Evolutionary conservation across 257 asterid genomes (phyloP).

Genomic region (Ligustrum vulgare): DNA sequence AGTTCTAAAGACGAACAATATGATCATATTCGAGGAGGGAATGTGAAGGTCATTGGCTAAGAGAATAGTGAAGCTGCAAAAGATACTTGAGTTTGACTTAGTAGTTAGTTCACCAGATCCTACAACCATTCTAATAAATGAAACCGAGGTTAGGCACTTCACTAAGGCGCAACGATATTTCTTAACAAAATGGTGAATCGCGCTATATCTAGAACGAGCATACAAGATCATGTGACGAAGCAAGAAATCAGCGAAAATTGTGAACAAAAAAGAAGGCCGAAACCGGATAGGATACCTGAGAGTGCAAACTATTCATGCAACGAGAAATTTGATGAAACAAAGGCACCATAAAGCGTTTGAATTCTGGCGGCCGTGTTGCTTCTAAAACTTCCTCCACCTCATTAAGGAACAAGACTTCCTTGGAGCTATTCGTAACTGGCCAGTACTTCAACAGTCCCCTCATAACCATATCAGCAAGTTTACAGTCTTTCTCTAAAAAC

Average conservation of each 20-base stretch:
- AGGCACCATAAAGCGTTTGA: slow-evolving; percentile 38
- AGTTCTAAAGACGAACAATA: not conserved
- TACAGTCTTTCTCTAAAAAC: slow-evolving; percentile 42
- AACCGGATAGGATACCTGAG: slow-evolving; percentile 29
- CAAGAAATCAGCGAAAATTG: not conserved
- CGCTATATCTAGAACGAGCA: not conserved
- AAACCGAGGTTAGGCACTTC: not conserved
- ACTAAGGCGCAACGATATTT: not conserved
- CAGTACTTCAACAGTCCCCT: slow-evolving; percentile 40
- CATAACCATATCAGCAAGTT: slow-evolving; percentile 36
- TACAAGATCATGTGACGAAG: not conserved
- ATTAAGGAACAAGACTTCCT: slow-evolving; percentile 38
- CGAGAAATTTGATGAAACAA: slow-evolving; percentile 32
- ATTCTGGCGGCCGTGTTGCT: slow-evolving; percentile 29
- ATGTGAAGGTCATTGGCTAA: too few relatives aligned
- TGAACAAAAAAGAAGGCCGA: not conserved
- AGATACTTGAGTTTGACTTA: not conserved
- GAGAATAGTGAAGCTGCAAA: not conserved
- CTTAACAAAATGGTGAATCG: not conserved
- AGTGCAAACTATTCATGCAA: slow-evolving; percentile 41
- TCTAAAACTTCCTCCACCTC: slow-evolving; percentile 44
- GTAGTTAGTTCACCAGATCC: not conserved
- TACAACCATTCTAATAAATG: not conserved
- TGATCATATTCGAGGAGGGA: not conserved
- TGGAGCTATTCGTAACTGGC: slow-evolving; percentile 41